These are phyloP conservation scores for Solanum neorickii DNA, from an alignment of 257 asterid species.

Conservation along the genomic window DNA sequence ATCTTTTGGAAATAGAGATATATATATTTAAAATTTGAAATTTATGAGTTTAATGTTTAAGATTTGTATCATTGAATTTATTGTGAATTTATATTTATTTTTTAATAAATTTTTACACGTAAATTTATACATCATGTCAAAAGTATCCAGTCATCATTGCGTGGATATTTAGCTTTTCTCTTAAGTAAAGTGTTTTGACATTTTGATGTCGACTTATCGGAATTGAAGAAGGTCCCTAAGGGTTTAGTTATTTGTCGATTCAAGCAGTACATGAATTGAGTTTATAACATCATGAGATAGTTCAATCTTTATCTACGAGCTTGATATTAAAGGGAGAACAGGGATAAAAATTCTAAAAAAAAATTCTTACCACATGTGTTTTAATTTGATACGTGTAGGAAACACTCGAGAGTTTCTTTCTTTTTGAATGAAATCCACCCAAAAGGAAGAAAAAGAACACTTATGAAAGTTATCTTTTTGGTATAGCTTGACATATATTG, in stretches of 20 bases:
- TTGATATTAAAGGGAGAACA: too few relatives aligned
- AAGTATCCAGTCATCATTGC: background rate
- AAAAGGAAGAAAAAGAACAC: background rate
- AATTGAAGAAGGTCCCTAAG: too few relatives aligned
- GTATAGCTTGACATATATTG: background rate
- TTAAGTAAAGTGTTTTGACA: background rate
- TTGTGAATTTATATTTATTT: too few relatives aligned
- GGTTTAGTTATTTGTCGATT: accelerated
- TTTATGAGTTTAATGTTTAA: too few relatives aligned
- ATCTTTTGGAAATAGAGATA: background rate
- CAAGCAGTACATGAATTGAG: too few relatives aligned
- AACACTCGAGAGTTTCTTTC: background rate
- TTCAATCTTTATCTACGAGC: too few relatives aligned
- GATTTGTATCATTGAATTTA: too few relatives aligned
- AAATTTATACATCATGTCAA: background rate
- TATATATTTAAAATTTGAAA: too few relatives aligned
- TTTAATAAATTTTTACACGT: too few relatives aligned
- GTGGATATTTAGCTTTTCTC: background rate
- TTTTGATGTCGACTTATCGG: too few relatives aligned
- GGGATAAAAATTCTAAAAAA: background rate
- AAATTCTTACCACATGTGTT: background rate
- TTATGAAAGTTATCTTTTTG: background rate
- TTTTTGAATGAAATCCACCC: background rate
- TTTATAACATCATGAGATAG: too few relatives aligned
- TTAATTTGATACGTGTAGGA: background rate